Evolutionary conservation across 768 basidiomycete species (phyloP), one percentile per base, ranked within the genome.

Genomic region (Ramaria rubella): DNA sequence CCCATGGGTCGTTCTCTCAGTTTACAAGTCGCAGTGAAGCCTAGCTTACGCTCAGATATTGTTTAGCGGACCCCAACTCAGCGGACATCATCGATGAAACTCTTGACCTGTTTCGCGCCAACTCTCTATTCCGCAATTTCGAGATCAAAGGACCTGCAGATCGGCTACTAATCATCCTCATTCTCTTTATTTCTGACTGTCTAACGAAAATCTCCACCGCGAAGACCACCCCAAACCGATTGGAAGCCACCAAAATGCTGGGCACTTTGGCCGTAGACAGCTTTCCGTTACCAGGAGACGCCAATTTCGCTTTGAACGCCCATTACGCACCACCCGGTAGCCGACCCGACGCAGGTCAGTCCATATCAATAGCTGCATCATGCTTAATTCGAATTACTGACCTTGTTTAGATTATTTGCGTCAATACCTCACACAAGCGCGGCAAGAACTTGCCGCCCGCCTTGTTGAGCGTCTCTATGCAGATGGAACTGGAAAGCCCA

Each of bases 71-170:
- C 68, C 77, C 83, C 1, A 79, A 81, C 8, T 74, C 83, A 59
- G 80, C 82, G 26, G 96, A 99, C 70, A 93, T 98, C 63, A 81
- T 98, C 62, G 94, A 97, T 72, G 96, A 99, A 73, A 86, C 93
- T 1, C 77, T 99, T 45, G 90, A 95, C 73, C 83, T 98, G 59
- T 99, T 99, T 75, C 89, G 96, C 55, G 94, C 95, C 66, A 99
- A 99, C 73, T 96, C 94, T 34, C 86, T 99, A 59, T 99, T 99
- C 75, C 87, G 96, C 67, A 98, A 98, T 75, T 99, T 98, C 65
- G 96, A 99, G 77, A 98, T 99, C 81, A 95, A 97, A 70, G 94
- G 94, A 17, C 90, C 92, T 54, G 93, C 94, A 51, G 94, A 96
- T 77, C 86, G 94, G 58, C 85, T 92, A 38, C 81, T 99, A 67